Evolutionary conservation across 805 yeast species (phyloP), one percentile per base, ranked within the genome.

Genomic region (Yarrowia keelungensis): DNA sequence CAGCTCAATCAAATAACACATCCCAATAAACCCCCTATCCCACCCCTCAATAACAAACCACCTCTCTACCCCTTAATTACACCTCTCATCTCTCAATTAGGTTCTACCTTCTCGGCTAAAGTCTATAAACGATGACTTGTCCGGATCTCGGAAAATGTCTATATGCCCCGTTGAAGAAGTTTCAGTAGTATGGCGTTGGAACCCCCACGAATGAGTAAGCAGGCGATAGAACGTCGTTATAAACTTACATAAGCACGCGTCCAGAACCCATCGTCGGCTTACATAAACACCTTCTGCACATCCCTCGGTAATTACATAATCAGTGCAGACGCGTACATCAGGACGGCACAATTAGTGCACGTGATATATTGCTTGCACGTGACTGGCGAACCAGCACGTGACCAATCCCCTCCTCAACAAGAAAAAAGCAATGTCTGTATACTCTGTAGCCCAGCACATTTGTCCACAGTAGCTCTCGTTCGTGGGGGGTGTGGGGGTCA

Each of bases 401-500:
- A 46, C 50, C 36, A 1, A 5, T 9, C 22, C 16, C 22, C 47
- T 3, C 47, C 26, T 16, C 47, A 45, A 45, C 47, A 45, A 42
- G 11, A 4, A 42, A 45, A 45, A 45, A 45, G 47, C 47, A 45
- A 45, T n/a, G n/a, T n/a, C 19, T 16, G 19, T 15, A n/a, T 39
- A 14, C 15, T n/a, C 43, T 14, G 8, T 5, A n/a, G 7, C 19
- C 3, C 11, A 5, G n/a, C 46, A 8, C 8, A 16, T 43, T 43
- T 19, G 7, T 26, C 7, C 2, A 26, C 32, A 26, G 32, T 5
- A 26, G 32, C 32, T 26, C 32, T 26, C 10, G 15, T 45, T 19
- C 32, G 49, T 45, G 26, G 46, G 46, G 19, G 46, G 46, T 42
- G n/a, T 19, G 53, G 53, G 53, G 53, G 53, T 26, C 53, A 32